A percentile compares a stretch with the other conserved stretches of the same genome.
phyloP scores from a whole-genome alignment of 164 flowering plant genomes.

The Saururus chinensis region DNA sequence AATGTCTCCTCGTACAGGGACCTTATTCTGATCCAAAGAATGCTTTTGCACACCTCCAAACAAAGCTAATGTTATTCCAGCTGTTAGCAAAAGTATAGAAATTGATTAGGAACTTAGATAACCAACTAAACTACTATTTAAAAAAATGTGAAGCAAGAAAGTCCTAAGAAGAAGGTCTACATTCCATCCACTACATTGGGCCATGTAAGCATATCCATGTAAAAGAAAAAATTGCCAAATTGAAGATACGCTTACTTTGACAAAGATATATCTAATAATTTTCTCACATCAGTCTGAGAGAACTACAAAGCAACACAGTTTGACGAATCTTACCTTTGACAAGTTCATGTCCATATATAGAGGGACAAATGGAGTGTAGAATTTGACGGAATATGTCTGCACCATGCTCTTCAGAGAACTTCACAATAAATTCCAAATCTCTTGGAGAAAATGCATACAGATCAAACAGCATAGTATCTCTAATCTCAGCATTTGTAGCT shows the following conservation, averaged over 20 bases:
- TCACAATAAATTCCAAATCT: constrained; percentile 85
- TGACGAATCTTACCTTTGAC: constrained; percentile 54
- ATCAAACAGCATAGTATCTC: constrained; percentile 53
- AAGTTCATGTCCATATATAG: constrained; percentile 97
- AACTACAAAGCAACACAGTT: neutral
- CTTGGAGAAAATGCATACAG: constrained; percentile 68
- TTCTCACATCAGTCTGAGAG: neutral
- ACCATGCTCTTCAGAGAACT: constrained; percentile 76
- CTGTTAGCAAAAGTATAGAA: constrained; percentile 24
- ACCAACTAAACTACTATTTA: neutral
- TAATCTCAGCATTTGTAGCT: constrained; percentile 31
- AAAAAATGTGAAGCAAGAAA: too few relatives aligned
- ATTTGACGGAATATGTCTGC: constrained; percentile 76
- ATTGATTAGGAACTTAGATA: too few relatives aligned
- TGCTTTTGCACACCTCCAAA: constrained; percentile 96
- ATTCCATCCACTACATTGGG: too few relatives aligned
- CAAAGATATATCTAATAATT: neutral
- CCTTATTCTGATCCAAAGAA: constrained; percentile 82
- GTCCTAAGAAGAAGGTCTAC: too few relatives aligned
- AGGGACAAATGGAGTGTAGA: constrained; percentile 91
- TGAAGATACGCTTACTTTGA: too few relatives aligned
- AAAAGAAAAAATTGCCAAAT: too few relatives aligned
- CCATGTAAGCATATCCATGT: too few relatives aligned
- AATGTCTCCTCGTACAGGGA: constrained; percentile 97
- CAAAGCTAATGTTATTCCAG: constrained; percentile 79